A percentile compares a stretch with the other conserved stretches of the same genome.
These are phyloP conservation scores for Aspergillus sp. DNA, from an alignment of 2,329 filamentous ascomycete genomes.

Conservation along the genomic window DNA sequence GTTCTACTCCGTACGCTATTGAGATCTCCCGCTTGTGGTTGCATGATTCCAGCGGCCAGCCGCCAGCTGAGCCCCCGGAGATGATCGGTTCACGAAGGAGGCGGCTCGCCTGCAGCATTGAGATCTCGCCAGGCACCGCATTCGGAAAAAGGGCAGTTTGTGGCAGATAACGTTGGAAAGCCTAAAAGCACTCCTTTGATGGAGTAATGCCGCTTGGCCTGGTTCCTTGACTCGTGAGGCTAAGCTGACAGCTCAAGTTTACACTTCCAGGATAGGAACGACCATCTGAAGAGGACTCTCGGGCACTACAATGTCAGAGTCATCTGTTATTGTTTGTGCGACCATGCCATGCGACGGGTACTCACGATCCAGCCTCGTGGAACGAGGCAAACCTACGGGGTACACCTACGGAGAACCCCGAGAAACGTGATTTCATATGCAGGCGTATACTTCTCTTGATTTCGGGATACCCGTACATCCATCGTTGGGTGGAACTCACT, in stretches of 20 bases:
- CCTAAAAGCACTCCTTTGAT: not conserved
- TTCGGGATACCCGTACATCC: not conserved
- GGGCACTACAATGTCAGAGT: constrained; percentile 13
- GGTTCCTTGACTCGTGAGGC: not conserved
- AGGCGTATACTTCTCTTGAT: not conserved
- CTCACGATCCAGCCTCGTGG: constrained; percentile 30
- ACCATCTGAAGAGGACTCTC: not conserved
- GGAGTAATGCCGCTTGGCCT: not conserved
- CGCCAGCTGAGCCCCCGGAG: not conserved
- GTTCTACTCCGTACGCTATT: not conserved
- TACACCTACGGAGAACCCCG: constrained; percentile 13
- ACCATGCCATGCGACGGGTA: constrained; percentile 31
- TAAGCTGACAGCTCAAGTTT: constrained; percentile 2
- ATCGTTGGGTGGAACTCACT: not conserved
- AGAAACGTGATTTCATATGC: not conserved
- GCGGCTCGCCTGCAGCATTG: not conserved
- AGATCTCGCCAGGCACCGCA: constrained; percentile 4
- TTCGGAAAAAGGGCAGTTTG: constrained; percentile 1
- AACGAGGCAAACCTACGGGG: constrained; percentile 18
- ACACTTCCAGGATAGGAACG: not conserved
- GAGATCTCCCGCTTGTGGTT: not conserved
- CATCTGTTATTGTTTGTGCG: constrained; percentile 17
- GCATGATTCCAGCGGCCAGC: not conserved
- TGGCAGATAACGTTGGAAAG: constrained; percentile 10
- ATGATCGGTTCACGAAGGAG: not conserved